Evolutionary conservation across 2,329 filamentous ascomycete species (phyloP).

Genomic region (Ascochyta fabae): DNA sequence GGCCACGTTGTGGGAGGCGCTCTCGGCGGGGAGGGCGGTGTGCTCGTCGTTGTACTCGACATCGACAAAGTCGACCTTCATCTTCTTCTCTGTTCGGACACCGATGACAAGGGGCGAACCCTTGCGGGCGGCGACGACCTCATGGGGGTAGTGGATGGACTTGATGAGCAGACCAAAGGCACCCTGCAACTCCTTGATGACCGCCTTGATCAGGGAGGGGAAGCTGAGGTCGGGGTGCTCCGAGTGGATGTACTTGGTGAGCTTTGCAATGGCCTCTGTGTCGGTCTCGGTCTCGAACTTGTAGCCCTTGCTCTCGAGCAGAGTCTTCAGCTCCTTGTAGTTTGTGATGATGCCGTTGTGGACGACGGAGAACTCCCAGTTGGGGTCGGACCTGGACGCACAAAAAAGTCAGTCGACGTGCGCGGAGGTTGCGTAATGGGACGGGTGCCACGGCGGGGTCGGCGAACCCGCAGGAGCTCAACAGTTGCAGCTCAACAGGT

Average conservation of each 20-base stretch:
- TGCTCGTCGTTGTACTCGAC: slow-evolving; percentile 94
- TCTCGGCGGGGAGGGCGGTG: slow-evolving; percentile 80
- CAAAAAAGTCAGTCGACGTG: slow-evolving; percentile 2
- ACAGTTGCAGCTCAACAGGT: slow-evolving; percentile 18
- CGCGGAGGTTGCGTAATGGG: slow-evolving; percentile 9
- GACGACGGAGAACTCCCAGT: slow-evolving; percentile 95
- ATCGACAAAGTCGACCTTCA: slow-evolving; percentile 99
- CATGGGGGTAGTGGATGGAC: slow-evolving; percentile 97
- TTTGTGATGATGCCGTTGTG: slow-evolving; percentile 99
- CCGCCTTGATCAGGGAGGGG: slow-evolving; percentile 93
- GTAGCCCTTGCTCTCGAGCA: slow-evolving; percentile 93
- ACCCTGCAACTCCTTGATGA: slow-evolving; percentile 97
- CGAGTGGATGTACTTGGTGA: slow-evolving; percentile 97
- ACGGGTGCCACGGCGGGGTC: slow-evolving; percentile 13
- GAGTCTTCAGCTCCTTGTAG: slow-evolving; percentile 98
- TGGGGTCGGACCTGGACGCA: slow-evolving; percentile 77
- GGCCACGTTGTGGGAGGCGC: slow-evolving; percentile 93
- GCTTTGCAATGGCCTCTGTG: slow-evolving; percentile 98
- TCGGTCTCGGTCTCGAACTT: slow-evolving; percentile 99
- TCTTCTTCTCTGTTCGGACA: slow-evolving; percentile 95
- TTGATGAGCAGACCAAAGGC: slow-evolving; percentile 97
- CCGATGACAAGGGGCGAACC: slow-evolving; percentile 97
- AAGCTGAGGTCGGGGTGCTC: slow-evolving; percentile 94
- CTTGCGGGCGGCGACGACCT: slow-evolving; percentile 97
- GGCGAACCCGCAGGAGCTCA: slow-evolving; percentile 13